Base-by-base conservation (phyloP, 176 grass and related monocot genomes). In the Calamus simplicifolius region DNA sequence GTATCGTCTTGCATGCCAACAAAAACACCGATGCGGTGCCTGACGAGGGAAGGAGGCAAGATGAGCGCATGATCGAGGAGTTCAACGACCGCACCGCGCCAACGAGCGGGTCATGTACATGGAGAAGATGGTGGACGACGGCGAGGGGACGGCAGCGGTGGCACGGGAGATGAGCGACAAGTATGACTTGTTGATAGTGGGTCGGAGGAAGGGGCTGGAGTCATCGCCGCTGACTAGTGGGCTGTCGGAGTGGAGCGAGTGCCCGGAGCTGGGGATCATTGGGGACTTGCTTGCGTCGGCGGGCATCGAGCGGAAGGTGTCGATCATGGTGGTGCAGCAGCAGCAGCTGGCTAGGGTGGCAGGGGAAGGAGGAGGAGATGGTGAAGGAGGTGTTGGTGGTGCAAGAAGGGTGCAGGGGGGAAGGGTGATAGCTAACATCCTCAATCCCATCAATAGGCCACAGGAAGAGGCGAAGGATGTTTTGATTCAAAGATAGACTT, bases 1-100 rank as follows among this genome's bases (percentile, higher is more conserved):
- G 75, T 38, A 74, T 95, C 69, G 71, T 71, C 59, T 81, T 80
- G 18, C 43, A 69, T 25, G 16, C 3, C 18, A 50, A 56, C 15
- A 74, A 23, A 23, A 23, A 70, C 52, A 77, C 59, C 6, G 73
- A 61, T 2, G 63, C 64, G 56, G 75, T 61, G 35, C 35, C 35
- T 10, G 29, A 19, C 52, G n/a, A 52, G 76, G 71, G 31, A 27
- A 16, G 35, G 51, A 69, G 5, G 63, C 48, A 25, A 19, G 71
- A 57, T 51, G 50, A 49, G 27, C 58, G 57, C 17, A 50, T 49
- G 62, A 26, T 43, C 57, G 58, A 21, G 51, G 3, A 51, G 25
- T 14, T 68, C 51, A 8, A n/a, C 14, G 18, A 68, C 27, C 28
- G 27, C 50, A 62, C 27, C 5, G 8, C 31, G 16, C 14, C 49